Conservation (phyloP, 1,284 basidiomycete genomes). For the Sanghuangporus weigelae region DNA sequence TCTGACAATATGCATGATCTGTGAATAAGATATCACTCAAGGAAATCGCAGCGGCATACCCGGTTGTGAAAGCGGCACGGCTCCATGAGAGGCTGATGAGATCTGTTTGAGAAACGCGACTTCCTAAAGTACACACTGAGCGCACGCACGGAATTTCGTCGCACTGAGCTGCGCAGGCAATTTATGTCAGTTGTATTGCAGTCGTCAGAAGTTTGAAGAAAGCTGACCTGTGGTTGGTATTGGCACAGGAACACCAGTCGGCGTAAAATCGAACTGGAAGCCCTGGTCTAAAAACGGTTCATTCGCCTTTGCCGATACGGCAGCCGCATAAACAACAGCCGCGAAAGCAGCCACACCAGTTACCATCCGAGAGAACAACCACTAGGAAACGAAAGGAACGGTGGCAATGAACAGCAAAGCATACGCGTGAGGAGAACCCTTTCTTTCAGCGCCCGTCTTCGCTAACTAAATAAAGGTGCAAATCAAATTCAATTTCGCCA, state of each 20-base stretch:
- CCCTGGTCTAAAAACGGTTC: slow-evolving; percentile 31
- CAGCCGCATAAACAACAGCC: neutral
- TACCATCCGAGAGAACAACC: neutral
- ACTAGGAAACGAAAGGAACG: neutral
- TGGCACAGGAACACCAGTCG: slow-evolving; percentile 35
- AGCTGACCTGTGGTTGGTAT: slow-evolving; percentile 42
- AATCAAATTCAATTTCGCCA: no score
- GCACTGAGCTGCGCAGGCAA: slow-evolving; percentile 42
- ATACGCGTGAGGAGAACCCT: no score
- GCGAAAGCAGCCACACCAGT: neutral
- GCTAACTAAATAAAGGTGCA: no score
- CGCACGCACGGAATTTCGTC: slow-evolving; percentile 41
- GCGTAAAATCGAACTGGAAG: slow-evolving; percentile 49
- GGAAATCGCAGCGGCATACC: neutral
- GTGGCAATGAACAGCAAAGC: neutral
- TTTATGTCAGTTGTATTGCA: neutral
- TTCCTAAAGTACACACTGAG: slow-evolving; percentile 31
- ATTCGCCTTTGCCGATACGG: neutral
- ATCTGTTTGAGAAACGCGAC: neutral
- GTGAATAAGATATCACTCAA: neutral
- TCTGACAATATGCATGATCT: slow-evolving; percentile 20
- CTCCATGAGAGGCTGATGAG: slow-evolving; percentile 7
- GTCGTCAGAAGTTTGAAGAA: slow-evolving; percentile 6
- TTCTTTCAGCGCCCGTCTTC: no score
- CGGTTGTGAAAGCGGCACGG: slow-evolving; percentile 12